Evolutionary conservation across 2,329 filamentous ascomycete genomes (phyloP).

Genomic region (Clonostachys rosea): DNA sequence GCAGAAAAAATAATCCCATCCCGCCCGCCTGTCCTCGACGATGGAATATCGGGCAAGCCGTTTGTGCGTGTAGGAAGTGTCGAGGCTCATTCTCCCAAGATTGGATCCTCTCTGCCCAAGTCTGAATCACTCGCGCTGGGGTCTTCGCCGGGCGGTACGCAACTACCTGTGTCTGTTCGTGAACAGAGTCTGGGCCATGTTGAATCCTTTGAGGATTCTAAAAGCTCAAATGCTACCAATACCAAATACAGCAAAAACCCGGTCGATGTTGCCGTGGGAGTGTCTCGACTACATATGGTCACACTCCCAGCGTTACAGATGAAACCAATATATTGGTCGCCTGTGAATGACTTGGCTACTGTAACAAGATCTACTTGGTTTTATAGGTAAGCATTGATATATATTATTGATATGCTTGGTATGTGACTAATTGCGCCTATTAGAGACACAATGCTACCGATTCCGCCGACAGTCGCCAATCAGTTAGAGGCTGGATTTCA

Average conservation of each 20-base stretch:
- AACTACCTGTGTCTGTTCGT: not conserved
- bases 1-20: slow-evolving; percentile 10
- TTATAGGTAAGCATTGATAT: slow-evolving; percentile 54
- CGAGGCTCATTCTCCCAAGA: slow-evolving; percentile 1
- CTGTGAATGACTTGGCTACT: slow-evolving; percentile 79
- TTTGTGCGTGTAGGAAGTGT: slow-evolving; percentile 38
- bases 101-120: slow-evolving; percentile 5
- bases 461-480: slow-evolving; percentile 83
- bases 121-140: slow-evolving; percentile 3
- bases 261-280: slow-evolving; percentile 72
- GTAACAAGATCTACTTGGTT: slow-evolving; percentile 94
- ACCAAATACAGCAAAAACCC: slow-evolving; percentile 15
- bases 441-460: slow-evolving; percentile 81
- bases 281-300: slow-evolving; percentile 87
- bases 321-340: slow-evolving; percentile 98
- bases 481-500: slow-evolving; percentile 88
- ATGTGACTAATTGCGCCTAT: not conserved
- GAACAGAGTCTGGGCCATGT: slow-evolving; percentile 1
- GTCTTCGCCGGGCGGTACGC: not conserved
- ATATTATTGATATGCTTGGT: not conserved
- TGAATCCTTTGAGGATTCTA: slow-evolving; percentile 4
- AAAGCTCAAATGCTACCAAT: slow-evolving; percentile 2
- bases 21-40: slow-evolving; percentile 24
- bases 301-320: slow-evolving; percentile 78
- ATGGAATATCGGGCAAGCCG: slow-evolving; percentile 50